Base-by-base conservation (phyloP, 495 filamentous ascomycete genomes). In the Penicillium steckii region DNA sequence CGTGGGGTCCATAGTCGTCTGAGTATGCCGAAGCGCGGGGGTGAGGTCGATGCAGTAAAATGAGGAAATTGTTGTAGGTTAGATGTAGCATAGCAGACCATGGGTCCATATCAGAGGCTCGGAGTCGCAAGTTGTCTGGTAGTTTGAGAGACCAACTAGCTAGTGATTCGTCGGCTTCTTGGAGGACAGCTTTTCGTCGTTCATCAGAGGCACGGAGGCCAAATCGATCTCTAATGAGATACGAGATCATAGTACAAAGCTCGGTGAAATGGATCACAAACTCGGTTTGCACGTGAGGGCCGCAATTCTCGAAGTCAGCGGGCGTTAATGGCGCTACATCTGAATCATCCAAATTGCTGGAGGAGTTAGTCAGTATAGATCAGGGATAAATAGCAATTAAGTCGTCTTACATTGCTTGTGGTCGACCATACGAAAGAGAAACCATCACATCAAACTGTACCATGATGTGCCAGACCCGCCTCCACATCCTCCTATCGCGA, bases 21-120 rank as follows among this genome's bases (percentile, higher is more conserved):
- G 72, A 75, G 44, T 74, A 72, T 2, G 73, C 72, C 1, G 74
- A 73, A 23, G 70, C 69, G 52, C 67, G 59, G 44, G 70, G 71
- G 53, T 78, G 74, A 9, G 74, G 74, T 42, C 75, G 71, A 64
- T 79, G 73, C n/a, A 78, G 62, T 9, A 77, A 62, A 37, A 79
- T 75, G n/a, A 79, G 65, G 53, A 77, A 72, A 41, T 77, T 77
- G 55, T 78, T 78, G 46, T 78, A 80, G 8, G 72, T 74, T 10
- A 80, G 52, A 56, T 79, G 77, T 35, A 80, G 70, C 70, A 73
- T 75, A 19, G 71, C 70, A 40, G 69, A 72, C 75, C 75, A 80
- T 8, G 72, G 67, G 42, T 77, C 73, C 70, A 73, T 72, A 35
- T 73, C 72, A 6, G 71, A 73, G 2, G 72, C 66, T 10, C 70